These are phyloP conservation scores for Oryza punctata DNA, from an alignment of 176 grass and related monocot species.

Conservation along the genomic window DNA sequence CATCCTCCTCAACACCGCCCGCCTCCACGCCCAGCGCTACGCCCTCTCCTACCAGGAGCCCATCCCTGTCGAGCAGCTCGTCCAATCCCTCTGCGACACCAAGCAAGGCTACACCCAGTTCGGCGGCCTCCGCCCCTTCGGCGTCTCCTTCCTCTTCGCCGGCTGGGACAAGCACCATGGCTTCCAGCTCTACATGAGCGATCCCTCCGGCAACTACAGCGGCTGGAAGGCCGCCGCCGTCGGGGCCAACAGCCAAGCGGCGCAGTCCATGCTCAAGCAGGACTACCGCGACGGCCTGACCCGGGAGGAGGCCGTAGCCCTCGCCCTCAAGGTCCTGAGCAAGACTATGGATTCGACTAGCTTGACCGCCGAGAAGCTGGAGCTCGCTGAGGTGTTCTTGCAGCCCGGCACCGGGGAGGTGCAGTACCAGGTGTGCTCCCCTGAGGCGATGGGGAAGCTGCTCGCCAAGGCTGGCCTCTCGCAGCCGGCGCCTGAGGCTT, in stretches of 20 bases:
- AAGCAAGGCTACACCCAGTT: constrained; percentile 97
- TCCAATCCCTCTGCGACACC: constrained; percentile 91
- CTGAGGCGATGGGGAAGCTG: constrained; percentile 61
- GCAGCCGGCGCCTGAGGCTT: constrained; percentile 56
- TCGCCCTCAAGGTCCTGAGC: constrained; percentile 86
- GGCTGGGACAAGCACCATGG: constrained; percentile 91
- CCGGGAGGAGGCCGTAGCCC: constrained; percentile 76
- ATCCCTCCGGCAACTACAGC: constrained; percentile 85
- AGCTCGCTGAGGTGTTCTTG: constrained; percentile 87
- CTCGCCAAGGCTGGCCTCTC: constrained; percentile 68
- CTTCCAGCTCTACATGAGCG: constrained; percentile 94
- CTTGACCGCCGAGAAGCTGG: constrained; percentile 77
- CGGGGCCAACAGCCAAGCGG: constrained; percentile 89
- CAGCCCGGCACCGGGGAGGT: constrained; percentile 61
- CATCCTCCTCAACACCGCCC: constrained; percentile 91
- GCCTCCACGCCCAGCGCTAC: constrained; percentile 95
- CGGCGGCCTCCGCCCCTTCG: constrained; percentile 90
- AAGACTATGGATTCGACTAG: constrained; percentile 97
- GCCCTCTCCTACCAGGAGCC: constrained; percentile 87
- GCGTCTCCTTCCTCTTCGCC: constrained; percentile 91
- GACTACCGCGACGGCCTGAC: constrained; percentile 85
- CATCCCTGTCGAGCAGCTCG: constrained; percentile 90
- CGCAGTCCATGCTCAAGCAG: constrained; percentile 95
- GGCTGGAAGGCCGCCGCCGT: constrained; percentile 92
- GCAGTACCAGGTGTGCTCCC: constrained; percentile 83